These are phyloP conservation scores for Paspalum notatum DNA, from an alignment of 176 grass and related monocot genomes.

Conservation along the genomic window DNA sequence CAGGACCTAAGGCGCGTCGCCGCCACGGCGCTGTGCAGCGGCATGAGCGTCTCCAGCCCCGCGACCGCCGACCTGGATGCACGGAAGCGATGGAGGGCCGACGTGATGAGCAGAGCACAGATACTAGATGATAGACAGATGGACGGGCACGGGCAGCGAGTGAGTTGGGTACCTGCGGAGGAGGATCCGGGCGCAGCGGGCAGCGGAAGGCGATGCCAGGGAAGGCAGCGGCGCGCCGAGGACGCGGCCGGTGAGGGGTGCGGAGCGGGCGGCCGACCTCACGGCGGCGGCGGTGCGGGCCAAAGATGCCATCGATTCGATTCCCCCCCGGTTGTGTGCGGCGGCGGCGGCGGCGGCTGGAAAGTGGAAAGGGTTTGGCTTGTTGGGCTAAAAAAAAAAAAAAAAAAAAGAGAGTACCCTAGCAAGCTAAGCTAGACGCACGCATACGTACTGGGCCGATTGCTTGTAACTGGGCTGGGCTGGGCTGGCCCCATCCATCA, in stretches of 20 bases:
- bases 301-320: conserved; percentile 30
- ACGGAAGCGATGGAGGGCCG: no score
- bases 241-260: conserved; percentile 15
- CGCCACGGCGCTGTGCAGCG: conserved; percentile 59
- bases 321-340: neutral
- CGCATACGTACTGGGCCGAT: no score
- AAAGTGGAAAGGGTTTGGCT: no score
- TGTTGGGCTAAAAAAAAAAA: no score
- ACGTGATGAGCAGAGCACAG: neutral
- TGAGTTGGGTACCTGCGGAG: conserved; percentile 7
- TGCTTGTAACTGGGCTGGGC: no score
- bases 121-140: neutral
- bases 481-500: no score
- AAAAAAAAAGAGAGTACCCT: no score
- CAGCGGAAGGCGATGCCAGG: neutral
- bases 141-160: no score
- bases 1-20: conserved; percentile 54
- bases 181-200: neutral
- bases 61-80: conserved; percentile 40
- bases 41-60: conserved; percentile 50
- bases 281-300: conserved; percentile 36
- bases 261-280: conserved; percentile 25
- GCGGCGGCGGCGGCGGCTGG: no score
- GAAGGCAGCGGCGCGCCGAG: neutral
- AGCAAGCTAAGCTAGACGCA: no score